Percentiles rank a stretch among this genome's conserved stretches.
Evolutionary conservation across 129 eudicot genomes (phyloP).

Genomic region (Artemisia annua): DNA sequence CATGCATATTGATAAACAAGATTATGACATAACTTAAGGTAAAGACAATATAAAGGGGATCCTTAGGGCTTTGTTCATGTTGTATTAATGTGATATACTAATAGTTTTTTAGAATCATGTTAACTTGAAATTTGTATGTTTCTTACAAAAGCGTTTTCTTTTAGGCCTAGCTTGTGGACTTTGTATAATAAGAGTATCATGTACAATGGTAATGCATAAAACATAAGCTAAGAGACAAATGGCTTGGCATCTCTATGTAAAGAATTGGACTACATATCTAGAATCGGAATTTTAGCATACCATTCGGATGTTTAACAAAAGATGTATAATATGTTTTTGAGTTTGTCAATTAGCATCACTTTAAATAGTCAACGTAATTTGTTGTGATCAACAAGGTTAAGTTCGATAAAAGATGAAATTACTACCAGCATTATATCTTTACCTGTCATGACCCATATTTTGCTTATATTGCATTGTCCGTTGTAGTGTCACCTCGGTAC

Average conservation of each 20-base stretch:
- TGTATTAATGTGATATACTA: too few relatives aligned
- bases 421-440: too few relatives aligned
- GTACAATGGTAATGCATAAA: background rate
- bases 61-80: background rate
- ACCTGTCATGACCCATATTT: too few relatives aligned
- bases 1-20: constrained; percentile 2
- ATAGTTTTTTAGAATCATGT: too few relatives aligned
- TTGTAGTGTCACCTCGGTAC: too few relatives aligned
- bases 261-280: background rate
- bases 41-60: background rate
- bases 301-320: background rate
- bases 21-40: constrained; percentile 1
- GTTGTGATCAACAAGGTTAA: background rate
- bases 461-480: too few relatives aligned
- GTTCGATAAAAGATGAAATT: background rate
- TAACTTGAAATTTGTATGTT: too few relatives aligned
- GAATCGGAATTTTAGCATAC: background rate
- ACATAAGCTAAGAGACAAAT: background rate
- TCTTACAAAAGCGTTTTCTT: too few relatives aligned
- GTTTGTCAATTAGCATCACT: background rate
- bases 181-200: background rate
- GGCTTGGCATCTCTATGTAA: background rate
- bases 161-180: background rate
- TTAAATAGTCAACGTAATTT: too few relatives aligned
- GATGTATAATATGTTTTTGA: background rate